Evolutionary conservation across 345 rosid genomes (phyloP).

Genomic region (Sonneratia alba): DNA sequence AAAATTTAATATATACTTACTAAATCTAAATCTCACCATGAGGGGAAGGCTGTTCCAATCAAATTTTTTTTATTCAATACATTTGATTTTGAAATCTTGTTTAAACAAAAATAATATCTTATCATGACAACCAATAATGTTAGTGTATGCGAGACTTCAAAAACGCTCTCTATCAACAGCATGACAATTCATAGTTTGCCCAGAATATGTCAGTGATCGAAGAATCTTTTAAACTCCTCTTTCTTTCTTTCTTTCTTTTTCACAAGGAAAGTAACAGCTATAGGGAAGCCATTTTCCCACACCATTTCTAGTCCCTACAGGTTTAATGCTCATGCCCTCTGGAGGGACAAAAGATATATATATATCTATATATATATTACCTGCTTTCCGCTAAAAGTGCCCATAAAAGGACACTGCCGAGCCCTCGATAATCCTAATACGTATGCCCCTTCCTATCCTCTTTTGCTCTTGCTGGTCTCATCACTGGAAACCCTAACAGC

Average conservation of each 20-base stretch:
- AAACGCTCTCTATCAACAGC: too few species aligned
- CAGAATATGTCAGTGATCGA: too few species aligned
- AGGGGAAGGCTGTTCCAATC: too few species aligned
- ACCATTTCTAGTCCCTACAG: background rate
- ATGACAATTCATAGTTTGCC: too few species aligned
- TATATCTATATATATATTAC: background rate
- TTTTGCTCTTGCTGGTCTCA: background rate
- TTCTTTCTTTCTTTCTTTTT: background rate
- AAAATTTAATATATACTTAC: too few species aligned
- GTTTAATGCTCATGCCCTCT: slow-evolving; percentile 1
- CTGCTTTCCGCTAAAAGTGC: background rate
- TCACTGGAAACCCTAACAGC: background rate
- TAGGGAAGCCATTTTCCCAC: background rate
- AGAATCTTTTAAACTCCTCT: background rate
- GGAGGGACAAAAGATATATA: background rate
- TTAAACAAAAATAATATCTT: too few species aligned
- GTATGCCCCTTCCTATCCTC: background rate
- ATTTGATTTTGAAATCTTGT: too few species aligned
- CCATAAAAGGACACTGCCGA: background rate
- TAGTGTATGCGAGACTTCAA: too few species aligned
- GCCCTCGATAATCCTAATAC: background rate
- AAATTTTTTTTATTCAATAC: too few species aligned
- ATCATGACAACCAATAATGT: too few species aligned
- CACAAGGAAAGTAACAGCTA: background rate
- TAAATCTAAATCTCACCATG: too few species aligned